Evolutionary conservation across 495 filamentous ascomycete species (phyloP), one percentile per base, ranked within the genome.

Genomic region (Aspergillus steynii): DNA sequence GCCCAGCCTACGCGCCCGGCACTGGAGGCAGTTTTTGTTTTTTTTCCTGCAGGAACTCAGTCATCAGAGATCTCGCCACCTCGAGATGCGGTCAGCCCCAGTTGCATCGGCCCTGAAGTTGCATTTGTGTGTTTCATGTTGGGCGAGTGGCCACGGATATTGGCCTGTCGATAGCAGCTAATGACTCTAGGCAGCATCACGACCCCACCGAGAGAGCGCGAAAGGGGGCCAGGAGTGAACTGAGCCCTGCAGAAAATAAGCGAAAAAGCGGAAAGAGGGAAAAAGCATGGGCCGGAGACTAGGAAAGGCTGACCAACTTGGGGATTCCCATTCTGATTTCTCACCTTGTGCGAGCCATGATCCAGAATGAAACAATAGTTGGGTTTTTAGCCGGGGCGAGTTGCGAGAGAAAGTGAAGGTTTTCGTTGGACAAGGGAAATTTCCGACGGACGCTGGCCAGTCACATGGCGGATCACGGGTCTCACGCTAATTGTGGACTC

Each of bases 401-500:
- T 4, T 14, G 47, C 20, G 48, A 50, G 48, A 50, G 48, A 49
- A 29, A 50, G 48, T 26, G 20, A 25, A 50, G 6, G 48, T 34
- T 34, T 9, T 42, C 14, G 37, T 42, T 42, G 37, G 37, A 42
- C 37, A 8, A 52, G 42, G 59, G 14, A 51, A 51, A 50, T 42
- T 42, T 29, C 52, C 52, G 55, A 48, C 55, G 55, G 46, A 55
- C 12, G 37, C 7, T 15, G 37, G 37, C 37, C 37, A 42, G 53
- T 46, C 59, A 55, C 59, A 55, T 61, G 59, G 59, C 53, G 59
- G 59, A 42, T 61, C 53, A 61, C 59, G 59, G 59, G 59, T 56
- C 57, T 55, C 52, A 56, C 34, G 12, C 54, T 56, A 45, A 45
- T 6, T 25, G 29, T 55, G 34, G 50, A 12, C 48, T 32, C 14